Percentiles rank a stretch among this genome's conserved stretches.
phyloP scores from a whole-genome alignment of 306 rosid genomes.

The Vigna radiata region DNA sequence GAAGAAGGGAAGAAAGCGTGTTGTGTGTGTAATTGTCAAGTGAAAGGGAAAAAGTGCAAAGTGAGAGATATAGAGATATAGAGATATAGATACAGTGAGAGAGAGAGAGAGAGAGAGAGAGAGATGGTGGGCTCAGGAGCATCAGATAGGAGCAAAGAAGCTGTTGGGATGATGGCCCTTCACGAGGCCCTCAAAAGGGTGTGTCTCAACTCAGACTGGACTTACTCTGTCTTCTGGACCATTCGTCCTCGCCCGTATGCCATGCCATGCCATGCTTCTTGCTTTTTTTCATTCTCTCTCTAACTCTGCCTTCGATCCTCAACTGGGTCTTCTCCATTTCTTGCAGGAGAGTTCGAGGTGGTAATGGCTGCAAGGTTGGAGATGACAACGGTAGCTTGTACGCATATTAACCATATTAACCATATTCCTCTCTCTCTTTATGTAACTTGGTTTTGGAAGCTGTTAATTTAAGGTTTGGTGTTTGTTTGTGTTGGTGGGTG shows the following conservation, averaged over 20 bases:
- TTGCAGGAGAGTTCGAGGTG: constrained; percentile 94
- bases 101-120: constrained; percentile 6
- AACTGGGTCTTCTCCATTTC: constrained; percentile 49
- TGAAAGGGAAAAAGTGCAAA: constrained; percentile 22
- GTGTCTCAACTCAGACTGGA: constrained; percentile 89
- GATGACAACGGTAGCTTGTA: constrained; percentile 97
- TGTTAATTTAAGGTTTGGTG: neutral
- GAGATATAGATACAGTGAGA: constrained; percentile 51
- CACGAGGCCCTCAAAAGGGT: constrained; percentile 99
- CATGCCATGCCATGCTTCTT: constrained; percentile 22
- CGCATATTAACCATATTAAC: constrained; percentile 34
- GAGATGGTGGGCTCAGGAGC: constrained; percentile 99
- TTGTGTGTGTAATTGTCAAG: constrained; percentile 29
- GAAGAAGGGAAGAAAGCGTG: neutral
- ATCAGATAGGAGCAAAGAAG: constrained; percentile 99
- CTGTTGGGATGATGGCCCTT: constrained; percentile 99
- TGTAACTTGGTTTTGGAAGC: neutral
- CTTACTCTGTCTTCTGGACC: constrained; percentile 99
- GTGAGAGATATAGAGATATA: constrained; percentile 45
- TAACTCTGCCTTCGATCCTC: constrained; percentile 33
- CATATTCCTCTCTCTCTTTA: neutral
- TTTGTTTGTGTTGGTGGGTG: neutral
- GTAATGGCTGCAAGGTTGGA: constrained; percentile 99
- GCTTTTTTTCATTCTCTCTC: constrained; percentile 22
- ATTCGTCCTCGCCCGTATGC: constrained; percentile 99